A percentile compares a stretch with the other conserved stretches of the same genome.
Conservation (phyloP, 2,329 filamentous ascomycete species). For the Knoxdaviesia proteae region DNA sequence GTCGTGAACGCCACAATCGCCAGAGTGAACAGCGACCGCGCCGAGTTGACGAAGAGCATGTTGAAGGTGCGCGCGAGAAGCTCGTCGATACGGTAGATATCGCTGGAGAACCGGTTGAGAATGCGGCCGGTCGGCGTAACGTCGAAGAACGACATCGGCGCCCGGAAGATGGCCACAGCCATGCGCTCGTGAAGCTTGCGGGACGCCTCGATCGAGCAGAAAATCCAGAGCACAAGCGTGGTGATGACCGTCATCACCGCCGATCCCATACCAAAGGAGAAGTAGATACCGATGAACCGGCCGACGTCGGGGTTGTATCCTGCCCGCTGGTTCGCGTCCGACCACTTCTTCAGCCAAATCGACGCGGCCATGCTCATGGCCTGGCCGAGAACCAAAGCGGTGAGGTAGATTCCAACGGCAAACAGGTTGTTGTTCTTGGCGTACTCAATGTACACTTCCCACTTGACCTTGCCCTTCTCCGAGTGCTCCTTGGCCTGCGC, state of each 20-base stretch:
- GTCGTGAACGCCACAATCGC: slow-evolving; percentile 65
- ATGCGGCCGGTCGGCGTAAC: slow-evolving; percentile 93
- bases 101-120: slow-evolving; percentile 80
- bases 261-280: slow-evolving; percentile 78
- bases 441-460: slow-evolving; percentile 85
- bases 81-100: slow-evolving; percentile 72
- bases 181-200: slow-evolving; percentile 92
- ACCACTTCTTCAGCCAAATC: slow-evolving; percentile 88
- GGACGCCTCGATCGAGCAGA: slow-evolving; percentile 97
- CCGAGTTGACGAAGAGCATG: slow-evolving; percentile 70
- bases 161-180: slow-evolving; percentile 92
- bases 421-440: slow-evolving; percentile 81
- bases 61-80: slow-evolving; percentile 93
- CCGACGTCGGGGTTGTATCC: slow-evolving; percentile 57
- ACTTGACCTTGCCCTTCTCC: slow-evolving; percentile 96
- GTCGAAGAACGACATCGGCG: slow-evolving; percentile 97
- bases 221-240: slow-evolving; percentile 93
- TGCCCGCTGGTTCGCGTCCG: slow-evolving; percentile 50
- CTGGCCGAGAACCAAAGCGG: slow-evolving; percentile 61
- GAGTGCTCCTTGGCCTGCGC: slow-evolving; percentile 72
- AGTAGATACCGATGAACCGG: slow-evolving; percentile 88
- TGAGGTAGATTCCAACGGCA: slow-evolving; percentile 63
- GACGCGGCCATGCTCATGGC: slow-evolving; percentile 64
- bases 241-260: slow-evolving; percentile 73
- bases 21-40: slow-evolving; percentile 63